Evolutionary conservation across 495 filamentous ascomycete genomes (phyloP).

Genomic region (Trichoderma erinaceum): DNA sequence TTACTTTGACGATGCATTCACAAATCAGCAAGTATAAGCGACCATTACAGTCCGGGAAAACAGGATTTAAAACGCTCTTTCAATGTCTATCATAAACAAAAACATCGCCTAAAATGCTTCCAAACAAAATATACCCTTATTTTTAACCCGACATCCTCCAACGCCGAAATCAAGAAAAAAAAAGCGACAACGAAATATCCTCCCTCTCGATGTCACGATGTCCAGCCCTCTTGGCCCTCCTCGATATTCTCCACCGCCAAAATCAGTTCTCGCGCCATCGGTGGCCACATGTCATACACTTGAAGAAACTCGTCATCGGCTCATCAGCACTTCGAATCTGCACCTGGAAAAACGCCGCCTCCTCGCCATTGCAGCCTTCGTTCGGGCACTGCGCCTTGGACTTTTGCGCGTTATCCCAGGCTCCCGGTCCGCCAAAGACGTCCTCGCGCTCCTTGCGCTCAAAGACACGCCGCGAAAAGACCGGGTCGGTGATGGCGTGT

Average conservation of each 20-base stretch:
- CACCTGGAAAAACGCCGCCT: slow-evolving; percentile 91
- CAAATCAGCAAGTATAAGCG: not conserved
- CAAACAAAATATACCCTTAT: not conserved
- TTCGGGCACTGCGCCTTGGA: slow-evolving; percentile 67
- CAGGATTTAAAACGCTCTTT: not conserved
- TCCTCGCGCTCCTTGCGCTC: slow-evolving; percentile 83
- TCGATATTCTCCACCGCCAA: slow-evolving; percentile 16
- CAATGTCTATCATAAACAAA: not conserved
- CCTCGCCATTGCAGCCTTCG: slow-evolving; percentile 64
- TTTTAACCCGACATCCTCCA: not conserved
- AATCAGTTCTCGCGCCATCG: slow-evolving; percentile 18
- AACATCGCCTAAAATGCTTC: not conserved
- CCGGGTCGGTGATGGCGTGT: slow-evolving; percentile 62
- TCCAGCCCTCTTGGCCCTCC: not conserved
- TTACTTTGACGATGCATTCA: not conserved
- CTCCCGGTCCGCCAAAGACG: slow-evolving; percentile 78
- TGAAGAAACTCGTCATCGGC: slow-evolving; percentile 91
- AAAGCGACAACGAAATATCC: not conserved
- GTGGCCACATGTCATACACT: slow-evolving; percentile 20
- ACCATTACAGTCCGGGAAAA: not conserved
- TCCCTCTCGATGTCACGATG: not conserved
- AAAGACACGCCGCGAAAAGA: slow-evolving; percentile 69
- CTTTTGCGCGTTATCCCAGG: slow-evolving; percentile 87
- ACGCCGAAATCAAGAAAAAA: slow-evolving; percentile 4
- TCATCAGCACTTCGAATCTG: slow-evolving; percentile 98